A percentile compares a stretch with the other conserved stretches of the same genome.
These are phyloP conservation scores for Umbelopsis vinacea DNA, from an alignment of 192 early-diverging fungal genomes.

Conservation along the genomic window DNA sequence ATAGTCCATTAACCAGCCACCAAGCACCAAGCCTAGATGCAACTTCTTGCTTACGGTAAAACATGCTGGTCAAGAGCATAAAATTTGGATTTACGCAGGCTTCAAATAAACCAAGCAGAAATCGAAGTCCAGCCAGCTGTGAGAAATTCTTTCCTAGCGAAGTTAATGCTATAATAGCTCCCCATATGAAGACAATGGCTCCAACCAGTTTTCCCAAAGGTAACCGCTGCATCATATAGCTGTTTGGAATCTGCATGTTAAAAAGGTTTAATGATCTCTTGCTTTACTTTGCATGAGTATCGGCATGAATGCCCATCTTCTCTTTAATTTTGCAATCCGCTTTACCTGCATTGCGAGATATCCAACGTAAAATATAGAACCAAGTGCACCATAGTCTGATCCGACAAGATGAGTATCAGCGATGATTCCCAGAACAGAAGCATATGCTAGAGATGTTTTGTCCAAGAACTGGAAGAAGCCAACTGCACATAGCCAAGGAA, in stretches of 20 bases:
- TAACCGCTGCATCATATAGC: slow-evolving; percentile 29
- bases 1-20: slow-evolving; percentile 21
- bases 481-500: slow-evolving; percentile 30
- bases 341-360: slow-evolving; percentile 22
- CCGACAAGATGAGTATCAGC: slow-evolving; percentile 23
- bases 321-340: too few relatives aligned
- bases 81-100: slow-evolving; percentile 30
- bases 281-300: not conserved
- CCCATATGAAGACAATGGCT: slow-evolving; percentile 27
- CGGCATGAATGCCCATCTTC: too few relatives aligned
- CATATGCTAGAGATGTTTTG: slow-evolving; percentile 25
- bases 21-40: slow-evolving; percentile 21
- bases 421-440: slow-evolving; percentile 21
- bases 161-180: slow-evolving; percentile 1
- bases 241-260: slow-evolving; percentile 27
- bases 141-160: slow-evolving; percentile 23
- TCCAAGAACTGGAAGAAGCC: slow-evolving; percentile 38
- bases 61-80: slow-evolving; percentile 21
- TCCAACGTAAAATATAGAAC: slow-evolving; percentile 32
- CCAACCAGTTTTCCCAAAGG: slow-evolving; percentile 26
- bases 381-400: slow-evolving; percentile 27
- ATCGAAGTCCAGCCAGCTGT: slow-evolving; percentile 27
- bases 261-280: not conserved
- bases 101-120: slow-evolving; percentile 35
- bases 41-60: slow-evolving; percentile 36